Percentiles rank a stretch among this genome's conserved stretches.
These are phyloP conservation scores for Lepidium aucheri DNA, from an alignment of 345 rosid species.

Conservation along the genomic window DNA sequence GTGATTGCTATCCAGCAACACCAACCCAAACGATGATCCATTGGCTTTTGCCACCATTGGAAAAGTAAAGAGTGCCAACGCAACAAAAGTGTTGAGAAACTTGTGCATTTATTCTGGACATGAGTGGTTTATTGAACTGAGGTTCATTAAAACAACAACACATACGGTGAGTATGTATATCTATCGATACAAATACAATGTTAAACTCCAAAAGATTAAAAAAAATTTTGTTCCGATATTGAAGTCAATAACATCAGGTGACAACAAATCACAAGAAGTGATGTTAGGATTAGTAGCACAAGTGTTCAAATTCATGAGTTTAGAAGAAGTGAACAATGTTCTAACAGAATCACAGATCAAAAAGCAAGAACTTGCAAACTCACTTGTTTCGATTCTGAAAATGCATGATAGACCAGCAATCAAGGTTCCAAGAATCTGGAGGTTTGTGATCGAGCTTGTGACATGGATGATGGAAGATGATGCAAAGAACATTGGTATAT, in stretches of 20 bases:
- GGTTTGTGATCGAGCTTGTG: conserved; percentile 70
- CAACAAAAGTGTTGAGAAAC: too few species aligned
- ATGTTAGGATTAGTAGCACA: conserved; percentile 67
- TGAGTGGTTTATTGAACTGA: too few species aligned
- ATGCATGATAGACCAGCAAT: conserved; percentile 50
- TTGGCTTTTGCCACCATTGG: too few species aligned
- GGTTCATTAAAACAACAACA: too few species aligned
- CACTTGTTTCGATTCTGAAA: conserved; percentile 40
- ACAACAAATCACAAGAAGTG: conserved; percentile 69
- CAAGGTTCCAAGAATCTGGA: conserved; percentile 75
- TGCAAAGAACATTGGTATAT: conserved; percentile 20
- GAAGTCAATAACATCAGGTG: conserved; percentile 48
- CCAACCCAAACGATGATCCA: too few species aligned
- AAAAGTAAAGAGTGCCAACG: too few species aligned
- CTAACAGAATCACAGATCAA: conserved; percentile 42
- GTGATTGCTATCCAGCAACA: too few species aligned
- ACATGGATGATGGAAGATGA: conserved; percentile 73
- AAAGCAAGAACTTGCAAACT: conserved; percentile 40
- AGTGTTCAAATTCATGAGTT: conserved; percentile 50
- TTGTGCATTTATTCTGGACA: too few species aligned
- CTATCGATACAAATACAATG: too few species aligned
- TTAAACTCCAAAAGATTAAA: too few species aligned
- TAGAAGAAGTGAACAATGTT: conserved; percentile 39
- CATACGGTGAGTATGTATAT: too few species aligned
- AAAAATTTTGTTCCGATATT: conserved; percentile 44